A percentile compares a stretch with the other conserved stretches of the same genome.
Conservation (phyloP, 345 rosid genomes). For the Corymbia maculata region DNA sequence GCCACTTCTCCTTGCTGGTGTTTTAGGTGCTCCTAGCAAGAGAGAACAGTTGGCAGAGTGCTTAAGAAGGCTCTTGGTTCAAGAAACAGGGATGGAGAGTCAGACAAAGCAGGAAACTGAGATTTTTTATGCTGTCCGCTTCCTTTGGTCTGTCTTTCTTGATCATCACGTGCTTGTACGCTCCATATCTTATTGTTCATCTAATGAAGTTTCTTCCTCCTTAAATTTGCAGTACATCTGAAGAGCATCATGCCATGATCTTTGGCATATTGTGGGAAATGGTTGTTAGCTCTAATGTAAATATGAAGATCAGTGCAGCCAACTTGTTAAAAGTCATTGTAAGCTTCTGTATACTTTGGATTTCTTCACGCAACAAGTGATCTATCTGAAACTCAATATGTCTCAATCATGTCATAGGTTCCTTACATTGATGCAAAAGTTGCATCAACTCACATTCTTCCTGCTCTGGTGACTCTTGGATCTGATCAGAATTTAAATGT, state of each 20-base stretch:
- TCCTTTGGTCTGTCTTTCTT: conserved; percentile 66
- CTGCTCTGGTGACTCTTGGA: conserved; percentile 92
- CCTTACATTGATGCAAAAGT: conserved; percentile 75
- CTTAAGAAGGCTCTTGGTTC: conserved; percentile 72
- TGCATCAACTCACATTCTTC: conserved; percentile 75
- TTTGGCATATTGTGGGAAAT: conserved; percentile 91
- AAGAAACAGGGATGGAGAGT: conserved; percentile 42
- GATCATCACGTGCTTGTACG: neutral
- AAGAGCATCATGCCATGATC: conserved; percentile 73
- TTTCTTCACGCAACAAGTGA: neutral
- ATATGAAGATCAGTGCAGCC: conserved; percentile 77
- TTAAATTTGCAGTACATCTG: conserved; percentile 55
- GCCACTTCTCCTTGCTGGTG: conserved; percentile 89
- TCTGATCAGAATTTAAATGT: conserved; percentile 88
- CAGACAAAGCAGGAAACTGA: conserved; percentile 41
- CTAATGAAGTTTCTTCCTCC: neutral
- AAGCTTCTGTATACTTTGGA: conserved; percentile 19
- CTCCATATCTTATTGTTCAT: neutral
- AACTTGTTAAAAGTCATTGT: conserved; percentile 74
- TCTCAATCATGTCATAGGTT: conserved; percentile 29
- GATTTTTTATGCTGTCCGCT: conserved; percentile 72
- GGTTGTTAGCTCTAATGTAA: conserved; percentile 76
- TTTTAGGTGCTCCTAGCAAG: conserved; percentile 82
- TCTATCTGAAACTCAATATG: neutral
- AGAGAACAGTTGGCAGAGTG: conserved; percentile 52